Base-by-base conservation (phyloP, 495 filamentous ascomycete species). In the Talaromyces nanjingensis region DNA sequence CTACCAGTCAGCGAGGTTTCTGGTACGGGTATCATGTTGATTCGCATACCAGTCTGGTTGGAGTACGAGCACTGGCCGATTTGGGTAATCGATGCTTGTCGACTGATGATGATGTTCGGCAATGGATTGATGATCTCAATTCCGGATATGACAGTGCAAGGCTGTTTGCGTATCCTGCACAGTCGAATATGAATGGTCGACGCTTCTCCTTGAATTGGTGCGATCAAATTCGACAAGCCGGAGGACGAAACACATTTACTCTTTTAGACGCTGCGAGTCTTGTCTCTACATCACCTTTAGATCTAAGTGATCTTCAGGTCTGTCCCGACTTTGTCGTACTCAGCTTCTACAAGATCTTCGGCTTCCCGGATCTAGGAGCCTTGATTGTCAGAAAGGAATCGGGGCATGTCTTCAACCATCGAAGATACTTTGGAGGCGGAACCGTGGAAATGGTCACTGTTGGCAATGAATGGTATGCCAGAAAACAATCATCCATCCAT, bases 311-410 rank as follows among this genome's bases (percentile, higher is more conserved):
- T 66, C 68, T 77, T 7, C 73, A 78, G 7, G 66, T 69, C 1
- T 88, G 90, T 1, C 91, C 93, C 0, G 93, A 98, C 68, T 97
- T 96, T 66, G 91, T 87, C 4, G 91, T 90, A 0, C 71, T 97
- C 24, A 96, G 91, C 77, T 92, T 98, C 68, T 96, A 96, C 74
- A 98, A 98, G 74, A 94, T 98, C 24, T 98, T 97, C 72, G 93
- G 93, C 4, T 97, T 97, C 68, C 93, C 93, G 0, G 91, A 98
- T 69, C 76, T 98, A 0, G 93, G 93, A 6, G 93, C 88, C 4
- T 77, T 98, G 71, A 89, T 98, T 60, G 87, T 97, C 8, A 83
- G 89, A 49, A 91, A 91, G 65, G 79, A 80, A 37, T 81, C 88
- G n/a, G 85, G 80, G 1, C 69, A 76, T 24, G 76, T 89, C 1